These are phyloP conservation scores for Perilla frutescens DNA, from an alignment of 257 asterid genomes.

Conservation along the genomic window DNA sequence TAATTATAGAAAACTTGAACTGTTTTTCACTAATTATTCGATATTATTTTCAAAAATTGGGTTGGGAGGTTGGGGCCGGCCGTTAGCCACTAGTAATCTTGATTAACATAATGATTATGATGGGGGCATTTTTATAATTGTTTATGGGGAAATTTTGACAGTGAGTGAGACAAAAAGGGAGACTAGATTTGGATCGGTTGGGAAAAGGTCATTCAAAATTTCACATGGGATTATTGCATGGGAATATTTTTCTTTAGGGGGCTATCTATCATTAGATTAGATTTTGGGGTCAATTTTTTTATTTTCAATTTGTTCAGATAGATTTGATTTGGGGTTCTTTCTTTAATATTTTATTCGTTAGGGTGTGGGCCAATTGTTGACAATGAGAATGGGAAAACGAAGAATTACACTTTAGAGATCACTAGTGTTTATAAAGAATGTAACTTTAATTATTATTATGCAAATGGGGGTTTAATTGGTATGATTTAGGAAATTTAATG, in stretches of 20 bases:
- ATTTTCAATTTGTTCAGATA: slow-evolving; percentile 17
- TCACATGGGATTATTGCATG: slow-evolving; percentile 35
- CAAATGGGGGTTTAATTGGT: not conserved
- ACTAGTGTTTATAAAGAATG: slow-evolving; percentile 17
- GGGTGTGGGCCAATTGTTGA: slow-evolving; percentile 30
- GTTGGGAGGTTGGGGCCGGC: not conserved
- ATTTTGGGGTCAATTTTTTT: slow-evolving; percentile 28
- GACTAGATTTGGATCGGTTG: slow-evolving; percentile 40
- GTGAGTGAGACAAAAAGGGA: slow-evolving; percentile 40
- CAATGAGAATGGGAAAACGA: not conserved
- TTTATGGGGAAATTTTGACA: slow-evolving; percentile 20
- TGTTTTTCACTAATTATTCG: no score
- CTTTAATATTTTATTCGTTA: not conserved
- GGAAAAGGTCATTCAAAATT: slow-evolving; percentile 34
- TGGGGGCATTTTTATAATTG: not conserved
- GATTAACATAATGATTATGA: slow-evolving; percentile 2
- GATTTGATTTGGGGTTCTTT: slow-evolving; percentile 28
- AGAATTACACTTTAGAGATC: slow-evolving; percentile 10
- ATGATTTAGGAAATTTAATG: not conserved
- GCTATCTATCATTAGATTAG: slow-evolving; percentile 29
- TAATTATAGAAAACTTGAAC: no score
- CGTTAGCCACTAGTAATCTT: not conserved
- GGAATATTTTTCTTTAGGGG: not conserved
- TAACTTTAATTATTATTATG: slow-evolving; percentile 28
- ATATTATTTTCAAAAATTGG: not conserved